These are phyloP conservation scores for Talaromyces borbonicus DNA, from an alignment of 495 filamentous ascomycete genomes.

Conservation along the genomic window DNA sequence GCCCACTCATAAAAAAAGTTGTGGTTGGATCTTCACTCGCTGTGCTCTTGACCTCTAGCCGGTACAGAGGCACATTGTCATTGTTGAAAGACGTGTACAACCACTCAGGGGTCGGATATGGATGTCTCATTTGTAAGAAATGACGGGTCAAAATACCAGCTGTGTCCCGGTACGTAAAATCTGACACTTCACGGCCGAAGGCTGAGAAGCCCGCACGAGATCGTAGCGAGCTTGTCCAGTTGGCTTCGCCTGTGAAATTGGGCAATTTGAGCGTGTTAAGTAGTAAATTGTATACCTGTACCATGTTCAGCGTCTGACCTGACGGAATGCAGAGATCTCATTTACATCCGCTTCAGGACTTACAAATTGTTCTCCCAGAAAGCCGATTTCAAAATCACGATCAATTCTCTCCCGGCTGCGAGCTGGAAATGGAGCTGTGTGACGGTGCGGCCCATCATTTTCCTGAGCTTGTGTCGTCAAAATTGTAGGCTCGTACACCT, in stretches of 20 bases:
- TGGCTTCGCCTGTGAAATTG: constrained; percentile 1
- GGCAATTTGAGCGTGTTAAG: neutral
- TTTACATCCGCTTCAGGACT: neutral
- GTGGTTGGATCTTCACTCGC: constrained; percentile 1
- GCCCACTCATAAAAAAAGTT: constrained; percentile 4
- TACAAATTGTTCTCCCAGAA: constrained; percentile 6
- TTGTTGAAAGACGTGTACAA: neutral
- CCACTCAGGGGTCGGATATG: constrained; percentile 2
- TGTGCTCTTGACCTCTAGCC: constrained; percentile 6
- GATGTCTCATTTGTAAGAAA: neutral
- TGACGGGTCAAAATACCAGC: neutral
- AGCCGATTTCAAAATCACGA: constrained; percentile 5
- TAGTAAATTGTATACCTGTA: constrained; percentile 5
- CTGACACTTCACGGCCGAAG: constrained; percentile 2
- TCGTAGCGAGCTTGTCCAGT: constrained; percentile 3
- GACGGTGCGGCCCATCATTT: neutral
- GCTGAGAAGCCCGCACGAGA: constrained; percentile 3
- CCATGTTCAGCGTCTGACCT: neutral
- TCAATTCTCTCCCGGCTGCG: neutral
- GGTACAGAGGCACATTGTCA: constrained; percentile 2
- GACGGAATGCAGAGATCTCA: neutral
- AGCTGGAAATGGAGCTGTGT: neutral
- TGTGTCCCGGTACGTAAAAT: constrained; percentile 1
- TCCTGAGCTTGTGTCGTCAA: neutral
- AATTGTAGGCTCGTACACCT: neutral